Base-by-base conservation (phyloP, 1,139 yeast genomes). In the Debaryomyces robertsiae region DNA sequence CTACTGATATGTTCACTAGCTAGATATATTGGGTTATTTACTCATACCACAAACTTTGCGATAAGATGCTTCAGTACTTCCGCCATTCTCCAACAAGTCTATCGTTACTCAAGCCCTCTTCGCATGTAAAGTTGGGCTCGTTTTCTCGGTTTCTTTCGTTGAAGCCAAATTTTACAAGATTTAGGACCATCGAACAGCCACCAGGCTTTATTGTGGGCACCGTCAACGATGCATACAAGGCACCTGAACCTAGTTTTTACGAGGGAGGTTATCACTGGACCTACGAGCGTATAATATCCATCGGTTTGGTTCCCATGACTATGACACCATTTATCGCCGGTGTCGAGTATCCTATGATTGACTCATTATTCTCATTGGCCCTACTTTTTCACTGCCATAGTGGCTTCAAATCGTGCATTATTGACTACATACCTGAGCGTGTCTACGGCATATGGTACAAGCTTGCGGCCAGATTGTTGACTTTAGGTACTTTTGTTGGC, bases 231-330 rank as follows among this genome's bases (percentile, higher is more conserved):
- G 87, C 93, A 16, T 81, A 77, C 53, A 69, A 72, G 6, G 74
- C 79, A 6, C 93, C 93, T 39, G 60, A 68, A 36, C 61, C 82
- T 10, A 66, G 72, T 49, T 78, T 71, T 52, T 48, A 62, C 18
- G 82, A 83, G 48, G 93, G 93, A 23, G 80, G 88, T 9, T 66
- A 70, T 49, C 93, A 84, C 65, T 85, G 94, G 94, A 76, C 82
- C 37, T 66, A 75, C 45, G 93, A 85, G 63, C 76, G 82, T 60
- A 46, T 70, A 6, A 74, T 83, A 27, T 68, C 87, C 15, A 63
- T 81, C 30, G 77, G 81, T 11, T 60, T 84, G 66, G 65, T 84
- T 27, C 94, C 94, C 11, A 67, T 84, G 47, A 72, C 78, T n/a
- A 63, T 79, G 18, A 66, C 80, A 22, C 89, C 91, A 17, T 75